These are phyloP conservation scores for Rhodomyrtus tomentosa DNA, from an alignment of 345 rosid genomes.

Conservation along the genomic window DNA sequence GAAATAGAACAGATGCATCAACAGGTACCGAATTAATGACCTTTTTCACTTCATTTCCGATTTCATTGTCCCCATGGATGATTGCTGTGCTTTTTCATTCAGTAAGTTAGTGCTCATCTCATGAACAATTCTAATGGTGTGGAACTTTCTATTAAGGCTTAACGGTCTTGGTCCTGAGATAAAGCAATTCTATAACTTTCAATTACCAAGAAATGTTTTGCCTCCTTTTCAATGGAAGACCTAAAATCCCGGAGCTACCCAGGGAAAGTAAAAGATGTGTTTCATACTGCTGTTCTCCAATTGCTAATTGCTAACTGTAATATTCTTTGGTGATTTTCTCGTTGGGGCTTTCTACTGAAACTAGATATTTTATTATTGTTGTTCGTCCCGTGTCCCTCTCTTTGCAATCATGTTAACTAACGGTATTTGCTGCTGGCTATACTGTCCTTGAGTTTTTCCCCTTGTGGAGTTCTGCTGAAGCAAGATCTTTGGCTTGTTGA, in stretches of 20 bases:
- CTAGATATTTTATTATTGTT: neutral
- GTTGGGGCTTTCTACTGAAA: neutral
- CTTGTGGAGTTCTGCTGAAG: neutral
- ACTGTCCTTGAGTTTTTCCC: neutral
- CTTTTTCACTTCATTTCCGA: neutral
- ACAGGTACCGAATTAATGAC: constrained; percentile 40
- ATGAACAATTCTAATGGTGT: neutral
- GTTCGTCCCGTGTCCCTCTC: neutral
- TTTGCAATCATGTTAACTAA: neutral
- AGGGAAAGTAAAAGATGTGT: neutral
- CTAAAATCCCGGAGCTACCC: neutral
- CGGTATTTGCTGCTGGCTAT: neutral
- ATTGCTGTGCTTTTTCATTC: neutral
- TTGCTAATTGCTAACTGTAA: neutral
- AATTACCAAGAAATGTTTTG: neutral
- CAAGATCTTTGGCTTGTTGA: neutral
- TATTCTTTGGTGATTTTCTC: neutral
- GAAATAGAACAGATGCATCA: constrained; percentile 89
- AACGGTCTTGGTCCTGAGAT: neutral
- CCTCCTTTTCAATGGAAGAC: neutral
- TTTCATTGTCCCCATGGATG: neutral
- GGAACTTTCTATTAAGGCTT: neutral
- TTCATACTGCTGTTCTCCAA: neutral
- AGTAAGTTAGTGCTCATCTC: neutral
- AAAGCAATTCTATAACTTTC: neutral